Percentiles rank a stretch among this genome's conserved stretches.
Conservation (phyloP, 2,329 filamentous ascomycete species). For the Pezicula radicicola region DNA sequence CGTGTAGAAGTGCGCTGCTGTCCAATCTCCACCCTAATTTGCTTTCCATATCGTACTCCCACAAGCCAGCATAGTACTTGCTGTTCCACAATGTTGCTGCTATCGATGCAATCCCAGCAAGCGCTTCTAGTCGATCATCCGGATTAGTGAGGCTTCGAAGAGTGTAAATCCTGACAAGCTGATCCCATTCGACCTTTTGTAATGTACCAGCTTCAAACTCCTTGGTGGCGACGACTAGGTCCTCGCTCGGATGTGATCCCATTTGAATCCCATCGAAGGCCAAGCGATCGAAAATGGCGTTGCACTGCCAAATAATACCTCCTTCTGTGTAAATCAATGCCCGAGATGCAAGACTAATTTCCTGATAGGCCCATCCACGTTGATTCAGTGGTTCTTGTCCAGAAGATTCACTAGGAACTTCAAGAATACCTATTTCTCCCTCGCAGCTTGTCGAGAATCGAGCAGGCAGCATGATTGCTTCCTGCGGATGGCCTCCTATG, state of each 20-base stretch:
- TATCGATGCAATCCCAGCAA: conserved; percentile 1
- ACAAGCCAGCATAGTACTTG: conserved; percentile 2
- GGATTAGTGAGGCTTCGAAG: neutral
- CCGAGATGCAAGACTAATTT: neutral
- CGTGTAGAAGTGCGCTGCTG: neutral
- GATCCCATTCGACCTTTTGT: conserved; percentile 1
- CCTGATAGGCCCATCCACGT: conserved; percentile 1
- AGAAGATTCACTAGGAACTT: neutral
- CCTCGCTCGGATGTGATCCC: neutral
- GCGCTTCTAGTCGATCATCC: neutral
- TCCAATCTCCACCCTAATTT: neutral
- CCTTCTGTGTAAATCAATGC: neutral
- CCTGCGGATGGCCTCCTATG: neutral
- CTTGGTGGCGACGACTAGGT: neutral
- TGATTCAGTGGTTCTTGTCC: neutral
- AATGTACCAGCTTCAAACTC: neutral
- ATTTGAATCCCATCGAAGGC: neutral
- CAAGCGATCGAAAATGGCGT: neutral
- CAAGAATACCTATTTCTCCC: neutral
- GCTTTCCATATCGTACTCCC: neutral
- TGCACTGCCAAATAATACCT: neutral
- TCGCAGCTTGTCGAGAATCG: neutral
- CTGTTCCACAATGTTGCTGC: neutral
- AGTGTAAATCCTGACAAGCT: neutral
- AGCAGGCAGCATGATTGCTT: neutral